These are phyloP conservation scores for Ustilago vetiveriae DNA, from an alignment of 1,284 basidiomycete genomes.

Conservation along the genomic window DNA sequence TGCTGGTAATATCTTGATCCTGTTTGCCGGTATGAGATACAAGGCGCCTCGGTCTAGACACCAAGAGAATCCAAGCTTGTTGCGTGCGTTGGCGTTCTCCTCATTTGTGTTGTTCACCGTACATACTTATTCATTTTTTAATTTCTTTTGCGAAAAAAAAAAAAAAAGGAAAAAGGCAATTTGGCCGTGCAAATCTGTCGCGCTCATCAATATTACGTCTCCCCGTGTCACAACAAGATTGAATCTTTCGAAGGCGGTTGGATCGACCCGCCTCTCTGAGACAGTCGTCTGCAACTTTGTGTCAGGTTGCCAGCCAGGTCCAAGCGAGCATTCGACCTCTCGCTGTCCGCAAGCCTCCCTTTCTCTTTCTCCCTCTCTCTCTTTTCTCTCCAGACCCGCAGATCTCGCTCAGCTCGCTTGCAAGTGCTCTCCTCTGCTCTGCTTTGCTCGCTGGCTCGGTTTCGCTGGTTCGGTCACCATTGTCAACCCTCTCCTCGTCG, in stretches of 20 bases:
- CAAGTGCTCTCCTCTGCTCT: no score
- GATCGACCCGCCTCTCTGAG: neutral
- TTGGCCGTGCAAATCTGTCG: neutral
- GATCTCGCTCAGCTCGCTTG: no score
- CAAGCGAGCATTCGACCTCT: constrained; percentile 1
- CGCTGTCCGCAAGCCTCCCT: constrained; percentile 18
- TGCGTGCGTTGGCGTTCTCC: no score
- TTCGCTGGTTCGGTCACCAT: neutral
- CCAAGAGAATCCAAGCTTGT: no score
- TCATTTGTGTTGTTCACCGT: neutral
- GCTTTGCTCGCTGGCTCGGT: constrained; percentile 2
- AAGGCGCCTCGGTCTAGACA: no score
- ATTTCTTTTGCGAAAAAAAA: no score
- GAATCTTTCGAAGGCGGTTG: neutral
- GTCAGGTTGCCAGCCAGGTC: neutral
- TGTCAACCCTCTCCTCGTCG: neutral
- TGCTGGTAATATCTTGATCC: no score
- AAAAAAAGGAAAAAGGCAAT: no score
- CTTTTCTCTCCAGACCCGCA: constrained; percentile 2
- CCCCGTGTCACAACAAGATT: neutral
- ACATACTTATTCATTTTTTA: neutral
- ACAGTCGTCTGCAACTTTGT: no score
- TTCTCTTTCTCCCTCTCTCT: no score
- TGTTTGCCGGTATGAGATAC: no score
- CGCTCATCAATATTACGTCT: neutral